Evolutionary conservation across 192 early-diverging fungal species (phyloP), one percentile per base, ranked within the genome.

Genomic region (Entomortierella chlamydospora): DNA sequence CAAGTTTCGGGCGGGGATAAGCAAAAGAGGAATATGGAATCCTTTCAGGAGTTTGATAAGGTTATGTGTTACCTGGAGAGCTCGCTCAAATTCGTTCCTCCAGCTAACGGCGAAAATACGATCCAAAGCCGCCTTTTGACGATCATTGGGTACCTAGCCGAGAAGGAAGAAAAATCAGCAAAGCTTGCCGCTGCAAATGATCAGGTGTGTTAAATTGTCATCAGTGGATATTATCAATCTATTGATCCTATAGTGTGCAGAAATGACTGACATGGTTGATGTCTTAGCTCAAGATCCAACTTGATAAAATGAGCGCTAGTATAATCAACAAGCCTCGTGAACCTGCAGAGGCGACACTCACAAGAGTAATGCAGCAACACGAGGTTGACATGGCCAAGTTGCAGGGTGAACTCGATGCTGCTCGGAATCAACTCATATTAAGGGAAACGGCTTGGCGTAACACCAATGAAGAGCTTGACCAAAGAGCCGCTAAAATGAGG

Each of bases 321-420:
- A 34, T 13, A 30, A 37, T 8, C 29, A 28, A 37, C 2, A 10
- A 6, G n/a, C 29, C 52, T 20, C 31, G 28, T 3, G 33, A 67
- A 29, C 13, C 37, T 5, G 11, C 57, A 12, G 64, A 67, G 18
- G 64, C 64, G 6, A 52, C 50, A 0, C 29, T 67, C 0, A 67
- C 64, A 2, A 33, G 64, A 43, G 41, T 67, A 11, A 67, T 67
- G 64, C 34, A 67, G n/a, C 12, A 33, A 4, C 33, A 57, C 15
- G 61, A 71, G 23, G 30, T 31, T 10, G 20, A 59, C 8, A 34
- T 37, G 28, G 31, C 51, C 37, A 63, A 22, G 18, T 25, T 63
- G 7, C 59, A 45, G 23, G 45, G 11, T 22, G 60, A 71, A 49
- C 60, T 71, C 12, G 43, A 63, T 17, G 22, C 52, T 1, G 10